These are phyloP conservation scores for Beauveria sp. DNA, from an alignment of 2,329 filamentous ascomycete species.

Conservation along the genomic window DNA sequence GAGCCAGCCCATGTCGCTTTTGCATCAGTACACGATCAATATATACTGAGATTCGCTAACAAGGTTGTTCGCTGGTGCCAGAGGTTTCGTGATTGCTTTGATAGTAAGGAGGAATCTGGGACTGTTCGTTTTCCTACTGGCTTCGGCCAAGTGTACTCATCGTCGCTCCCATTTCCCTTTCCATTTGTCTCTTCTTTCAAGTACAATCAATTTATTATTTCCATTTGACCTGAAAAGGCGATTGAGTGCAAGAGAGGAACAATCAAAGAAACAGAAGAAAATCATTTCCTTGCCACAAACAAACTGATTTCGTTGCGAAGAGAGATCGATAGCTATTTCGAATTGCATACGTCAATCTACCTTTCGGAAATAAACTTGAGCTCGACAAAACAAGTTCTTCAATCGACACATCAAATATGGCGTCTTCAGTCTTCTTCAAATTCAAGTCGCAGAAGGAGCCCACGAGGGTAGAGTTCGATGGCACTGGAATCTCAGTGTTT, in stretches of 20 bases:
- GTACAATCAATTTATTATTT: conserved; percentile 49
- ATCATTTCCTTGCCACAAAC: conserved; percentile 8
- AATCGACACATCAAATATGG: conserved; percentile 50
- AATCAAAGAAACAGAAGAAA: conserved; percentile 26
- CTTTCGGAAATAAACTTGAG: background rate
- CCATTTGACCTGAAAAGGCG: conserved; percentile 31
- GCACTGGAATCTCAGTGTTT: conserved; percentile 95
- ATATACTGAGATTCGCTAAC: conserved; percentile 10
- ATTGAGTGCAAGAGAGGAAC: conserved; percentile 26
- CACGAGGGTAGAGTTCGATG: conserved; percentile 90
- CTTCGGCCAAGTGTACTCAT: conserved; percentile 33
- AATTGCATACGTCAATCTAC: background rate
- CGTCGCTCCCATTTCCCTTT: conserved; percentile 27
- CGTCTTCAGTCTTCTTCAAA: conserved; percentile 98
- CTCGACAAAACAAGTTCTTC: background rate
- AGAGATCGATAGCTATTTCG: background rate
- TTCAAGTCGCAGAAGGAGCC: conserved; percentile 99
- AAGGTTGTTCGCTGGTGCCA: conserved; percentile 5
- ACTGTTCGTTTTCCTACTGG: conserved; percentile 26
- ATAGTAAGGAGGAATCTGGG: conserved; percentile 27
- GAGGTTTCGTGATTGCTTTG: conserved; percentile 7
- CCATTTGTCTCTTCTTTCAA: conserved; percentile 27
- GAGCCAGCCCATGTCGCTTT: background rate
- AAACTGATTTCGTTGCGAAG: conserved; percentile 1
- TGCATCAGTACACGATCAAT: background rate